These are phyloP conservation scores for Oemleria cerasiformis DNA, from an alignment of 306 rosid genomes.

Conservation along the genomic window DNA sequence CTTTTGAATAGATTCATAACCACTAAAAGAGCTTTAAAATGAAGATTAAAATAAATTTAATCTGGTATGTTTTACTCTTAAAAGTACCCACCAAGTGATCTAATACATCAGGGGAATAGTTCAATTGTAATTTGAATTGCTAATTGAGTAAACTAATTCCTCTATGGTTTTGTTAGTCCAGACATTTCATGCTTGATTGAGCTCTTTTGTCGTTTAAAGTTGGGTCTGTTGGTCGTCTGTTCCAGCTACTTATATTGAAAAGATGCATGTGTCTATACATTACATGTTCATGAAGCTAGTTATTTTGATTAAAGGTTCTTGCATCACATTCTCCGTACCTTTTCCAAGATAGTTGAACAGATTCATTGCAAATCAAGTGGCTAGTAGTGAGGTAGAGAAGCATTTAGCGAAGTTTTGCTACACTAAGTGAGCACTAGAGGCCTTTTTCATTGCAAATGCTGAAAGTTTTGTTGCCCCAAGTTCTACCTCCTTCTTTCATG, in stretches of 20 bases:
- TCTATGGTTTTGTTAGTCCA: background rate
- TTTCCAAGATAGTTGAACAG: too few relatives aligned
- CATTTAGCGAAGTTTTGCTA: constrained; percentile 28
- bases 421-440: constrained; percentile 42
- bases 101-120: background rate
- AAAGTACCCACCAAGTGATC: background rate
- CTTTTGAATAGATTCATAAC: background rate
- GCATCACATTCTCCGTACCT: too few relatives aligned
- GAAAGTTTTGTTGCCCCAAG: constrained; percentile 25
- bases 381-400: too few relatives aligned
- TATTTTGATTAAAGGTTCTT: too few relatives aligned
- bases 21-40: background rate
- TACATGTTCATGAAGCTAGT: too few relatives aligned
- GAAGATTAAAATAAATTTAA: background rate
- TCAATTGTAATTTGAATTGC: too few relatives aligned
- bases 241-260: background rate
- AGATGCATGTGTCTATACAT: too few relatives aligned
- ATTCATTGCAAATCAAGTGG: constrained; percentile 39
- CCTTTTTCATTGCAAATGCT: constrained; percentile 38
- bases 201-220: background rate
- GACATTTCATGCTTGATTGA: background rate
- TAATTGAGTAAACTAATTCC: background rate
- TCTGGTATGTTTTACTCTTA: background rate
- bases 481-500: background rate
- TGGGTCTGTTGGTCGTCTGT: background rate